Percentiles rank a stretch among this genome's conserved stretches.
Conservation (phyloP, 192 early-diverging fungal species). For the Linderina pennispora region DNA sequence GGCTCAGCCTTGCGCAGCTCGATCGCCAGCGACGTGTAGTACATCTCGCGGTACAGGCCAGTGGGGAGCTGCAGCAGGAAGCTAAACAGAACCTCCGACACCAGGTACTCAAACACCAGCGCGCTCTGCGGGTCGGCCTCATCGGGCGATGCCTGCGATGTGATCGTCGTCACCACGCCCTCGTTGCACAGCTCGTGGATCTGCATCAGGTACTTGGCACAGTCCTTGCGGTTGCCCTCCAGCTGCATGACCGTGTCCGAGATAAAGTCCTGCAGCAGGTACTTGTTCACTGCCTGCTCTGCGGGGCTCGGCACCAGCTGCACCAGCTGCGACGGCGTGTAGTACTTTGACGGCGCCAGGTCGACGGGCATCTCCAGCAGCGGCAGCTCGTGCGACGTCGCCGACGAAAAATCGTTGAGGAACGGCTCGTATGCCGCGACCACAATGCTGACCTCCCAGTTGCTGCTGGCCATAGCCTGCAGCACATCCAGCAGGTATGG, state of each 20-base stretch:
- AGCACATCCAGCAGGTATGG: slow-evolving; percentile 24
- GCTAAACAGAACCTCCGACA: slow-evolving; percentile 54
- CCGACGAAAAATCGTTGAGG: slow-evolving; percentile 27
- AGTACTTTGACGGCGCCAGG: slow-evolving; percentile 9
- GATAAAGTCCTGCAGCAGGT: slow-evolving; percentile 73
- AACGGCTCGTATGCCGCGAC: slow-evolving; percentile 35
- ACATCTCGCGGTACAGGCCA: slow-evolving; percentile 40
- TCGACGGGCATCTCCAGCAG: slow-evolving; percentile 21
- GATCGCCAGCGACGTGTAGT: slow-evolving; percentile 44
- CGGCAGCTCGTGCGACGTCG: slow-evolving; percentile 34
- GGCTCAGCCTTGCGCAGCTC: slow-evolving; percentile 50
- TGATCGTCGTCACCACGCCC: slow-evolving; percentile 41
- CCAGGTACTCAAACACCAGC: slow-evolving; percentile 50
- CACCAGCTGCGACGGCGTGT: slow-evolving; percentile 29
- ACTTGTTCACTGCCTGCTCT: slow-evolving; percentile 26
- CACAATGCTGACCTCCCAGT: slow-evolving; percentile 35
- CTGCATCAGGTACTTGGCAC: slow-evolving; percentile 65
- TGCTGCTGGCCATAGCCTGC: slow-evolving; percentile 16
- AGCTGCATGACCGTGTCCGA: slow-evolving; percentile 76
- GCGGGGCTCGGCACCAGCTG: slow-evolving; percentile 37
- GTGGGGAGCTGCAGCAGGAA: slow-evolving; percentile 55
- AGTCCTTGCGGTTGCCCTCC: slow-evolving; percentile 92
- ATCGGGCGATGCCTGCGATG: slow-evolving; percentile 21
- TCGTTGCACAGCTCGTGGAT: slow-evolving; percentile 54
- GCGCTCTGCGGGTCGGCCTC: slow-evolving; percentile 28